These are phyloP conservation scores for Colletotrichum coccodes DNA, from an alignment of 2,329 filamentous ascomycete genomes.

Conservation along the genomic window DNA sequence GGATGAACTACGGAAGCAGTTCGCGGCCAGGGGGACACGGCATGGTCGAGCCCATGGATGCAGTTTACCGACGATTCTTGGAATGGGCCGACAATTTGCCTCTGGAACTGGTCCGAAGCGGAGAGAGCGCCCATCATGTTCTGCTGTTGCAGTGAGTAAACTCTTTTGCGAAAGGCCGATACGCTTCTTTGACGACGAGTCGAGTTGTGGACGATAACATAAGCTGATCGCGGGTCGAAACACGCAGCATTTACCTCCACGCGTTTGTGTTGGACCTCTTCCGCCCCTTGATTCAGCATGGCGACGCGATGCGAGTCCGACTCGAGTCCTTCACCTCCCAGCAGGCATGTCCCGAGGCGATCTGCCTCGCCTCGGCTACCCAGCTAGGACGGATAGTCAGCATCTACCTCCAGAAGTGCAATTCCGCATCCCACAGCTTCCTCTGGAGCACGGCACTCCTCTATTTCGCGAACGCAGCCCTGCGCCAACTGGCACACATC, in stretches of 20 bases:
- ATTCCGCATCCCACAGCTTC: slow-evolving; percentile 9
- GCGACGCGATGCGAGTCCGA: background rate
- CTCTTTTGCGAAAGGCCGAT: background rate
- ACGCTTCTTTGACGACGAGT: background rate
- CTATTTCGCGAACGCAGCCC: slow-evolving; percentile 4
- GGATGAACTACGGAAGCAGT: slow-evolving; percentile 7
- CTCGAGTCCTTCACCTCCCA: slow-evolving; percentile 11
- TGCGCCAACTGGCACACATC: background rate
- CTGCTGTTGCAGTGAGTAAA: slow-evolving; percentile 14
- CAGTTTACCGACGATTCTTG: background rate
- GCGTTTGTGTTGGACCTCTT: slow-evolving; percentile 11
- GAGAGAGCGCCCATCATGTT: slow-evolving; percentile 8
- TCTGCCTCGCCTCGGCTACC: background rate
- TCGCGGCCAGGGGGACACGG: background rate
- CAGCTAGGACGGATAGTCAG: background rate
- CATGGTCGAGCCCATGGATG: slow-evolving; percentile 2
- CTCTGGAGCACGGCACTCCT: slow-evolving; percentile 12
- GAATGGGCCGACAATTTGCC: slow-evolving; percentile 7
- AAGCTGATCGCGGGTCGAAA: background rate
- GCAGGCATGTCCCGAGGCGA: slow-evolving; percentile 11
- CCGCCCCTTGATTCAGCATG: background rate
- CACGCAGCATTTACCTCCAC: slow-evolving; percentile 5
- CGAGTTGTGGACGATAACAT: background rate
- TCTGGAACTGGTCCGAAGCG: background rate
- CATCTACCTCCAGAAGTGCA: background rate